phyloP scores from a whole-genome alignment of 2,329 filamentous ascomycete genomes.

The Xylariaceae sp. region DNA sequence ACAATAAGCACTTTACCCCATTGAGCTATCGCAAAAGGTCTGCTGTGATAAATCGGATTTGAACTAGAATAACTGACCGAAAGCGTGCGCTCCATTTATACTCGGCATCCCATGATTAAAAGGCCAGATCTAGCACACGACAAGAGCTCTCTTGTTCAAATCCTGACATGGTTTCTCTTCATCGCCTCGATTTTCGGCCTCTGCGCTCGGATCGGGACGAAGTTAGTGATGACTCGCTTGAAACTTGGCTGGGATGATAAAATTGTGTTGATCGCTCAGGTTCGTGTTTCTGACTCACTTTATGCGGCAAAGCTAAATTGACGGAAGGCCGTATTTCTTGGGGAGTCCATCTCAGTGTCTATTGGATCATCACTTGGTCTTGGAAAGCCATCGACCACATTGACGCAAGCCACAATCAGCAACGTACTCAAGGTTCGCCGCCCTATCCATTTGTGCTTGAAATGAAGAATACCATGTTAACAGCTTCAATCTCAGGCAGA shows the following conservation, averaged over 20 bases:
- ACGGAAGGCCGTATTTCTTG: background rate
- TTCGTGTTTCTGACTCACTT: too few relatives aligned
- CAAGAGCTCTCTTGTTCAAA: background rate
- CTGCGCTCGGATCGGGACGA: background rate
- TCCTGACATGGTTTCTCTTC: background rate
- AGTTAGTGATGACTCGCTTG: background rate
- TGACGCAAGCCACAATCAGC: background rate
- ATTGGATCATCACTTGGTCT: background rate
- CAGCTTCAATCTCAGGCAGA: background rate
- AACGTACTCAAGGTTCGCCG: background rate
- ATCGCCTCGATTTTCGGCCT: background rate
- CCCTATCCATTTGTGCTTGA: too few relatives aligned
- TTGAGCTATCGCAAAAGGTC: too few relatives aligned
- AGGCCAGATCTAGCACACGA: too few relatives aligned
- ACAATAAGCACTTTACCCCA: too few relatives aligned
- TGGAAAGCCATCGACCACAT: background rate
- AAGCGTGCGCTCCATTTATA: too few relatives aligned
- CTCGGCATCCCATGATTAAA: too few relatives aligned
- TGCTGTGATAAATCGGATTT: too few relatives aligned
- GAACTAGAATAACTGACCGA: too few relatives aligned
- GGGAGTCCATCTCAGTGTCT: background rate
- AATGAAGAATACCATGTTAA: too few relatives aligned
- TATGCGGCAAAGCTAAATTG: too few relatives aligned
- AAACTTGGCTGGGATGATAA: background rate
- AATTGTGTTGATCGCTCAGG: too few relatives aligned